Evolutionary conservation across 192 early-diverging fungal genomes (phyloP), one percentile per base, ranked within the genome.

Genomic region (Spizellomyces punctatus): DNA sequence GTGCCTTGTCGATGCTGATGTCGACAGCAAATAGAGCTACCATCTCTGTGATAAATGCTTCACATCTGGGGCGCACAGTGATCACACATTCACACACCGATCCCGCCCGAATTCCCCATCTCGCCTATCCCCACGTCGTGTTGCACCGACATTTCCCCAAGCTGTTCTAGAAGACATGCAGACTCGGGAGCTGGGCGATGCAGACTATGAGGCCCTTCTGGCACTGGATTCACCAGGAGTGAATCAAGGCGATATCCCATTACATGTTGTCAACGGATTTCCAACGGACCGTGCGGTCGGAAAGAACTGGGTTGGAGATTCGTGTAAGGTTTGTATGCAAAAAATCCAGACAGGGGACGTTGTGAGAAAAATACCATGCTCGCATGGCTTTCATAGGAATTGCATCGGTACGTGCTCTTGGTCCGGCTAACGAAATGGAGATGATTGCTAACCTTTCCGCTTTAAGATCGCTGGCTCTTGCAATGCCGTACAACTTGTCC

Each of bases 21-120:
- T 36, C 27, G 27, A 36, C 27, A 36, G 21, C 45, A 17, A n/a
- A 16, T 17, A 50, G 60, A 50, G 58, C 54, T 46, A 61, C 10
- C 44, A 63, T 62, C 61, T 84, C 6, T 84, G 82, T 64, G 70
- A 84, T 58, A 49, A 43, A 47, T 84, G 82, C 61, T 81, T 79
- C 63, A 56, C 43, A 17, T 41, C 54, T 0, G 82, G 79, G 10
- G 41, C 41, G 9, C 66, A 77, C 47, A 76, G 68, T 47, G 75
- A 80, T 16, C 79, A 80, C 57, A n/a, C 68, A 5, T 80, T 80
- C 48, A 66, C 59, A 5, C 46, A 48, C 42, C 19, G 61, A 43
- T 46, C 63, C 10, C 49, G 52, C 9, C 67, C 65, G 6, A 63
- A 22, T 16, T 44, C 50, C 22, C 67, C 62, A 17, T 47, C 49